A percentile compares a stretch with the other conserved stretches of the same genome.
Conservation (phyloP, 345 rosid species). For the Cardiospermum halicacabum region DNA sequence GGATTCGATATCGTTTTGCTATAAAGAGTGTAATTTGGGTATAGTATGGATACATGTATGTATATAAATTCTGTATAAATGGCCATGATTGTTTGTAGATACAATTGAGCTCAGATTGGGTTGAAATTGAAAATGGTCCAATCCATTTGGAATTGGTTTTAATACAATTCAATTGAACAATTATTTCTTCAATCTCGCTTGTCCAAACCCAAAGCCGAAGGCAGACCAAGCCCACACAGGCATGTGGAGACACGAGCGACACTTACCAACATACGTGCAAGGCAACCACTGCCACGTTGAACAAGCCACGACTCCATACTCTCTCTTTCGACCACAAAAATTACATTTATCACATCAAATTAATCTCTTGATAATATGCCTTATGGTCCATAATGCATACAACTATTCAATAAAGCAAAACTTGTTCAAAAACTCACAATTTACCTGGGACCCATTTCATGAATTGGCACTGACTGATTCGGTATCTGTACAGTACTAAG, state of each 20-base stretch:
- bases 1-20: too few species aligned
- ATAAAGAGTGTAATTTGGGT: too few species aligned
- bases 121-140: too few species aligned
- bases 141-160: too few species aligned
- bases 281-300: slow-evolving; percentile 26
- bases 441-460: not conserved
- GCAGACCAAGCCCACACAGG: not conserved
- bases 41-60: too few species aligned
- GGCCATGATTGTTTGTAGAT: too few species aligned
- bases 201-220: not conserved
- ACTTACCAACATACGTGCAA: slow-evolving; percentile 37
- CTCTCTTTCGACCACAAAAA: slow-evolving; percentile 21
- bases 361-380: slow-evolving; percentile 2
- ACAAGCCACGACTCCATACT: slow-evolving; percentile 12
- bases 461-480: slow-evolving; percentile 9
- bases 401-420: not conserved
- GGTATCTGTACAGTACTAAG: slow-evolving; percentile 19
- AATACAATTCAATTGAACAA: too few species aligned
- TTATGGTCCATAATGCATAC: not conserved
- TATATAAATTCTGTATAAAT: too few species aligned
- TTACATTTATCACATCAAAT: not conserved
- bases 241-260: slow-evolving; percentile 37
- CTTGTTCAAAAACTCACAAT: slow-evolving; percentile 3
- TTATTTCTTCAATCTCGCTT: too few species aligned
- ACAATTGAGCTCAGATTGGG: too few species aligned